Base-by-base conservation (phyloP, 306 rosid genomes). In the Amphicarpaea edgeworthii region DNA sequence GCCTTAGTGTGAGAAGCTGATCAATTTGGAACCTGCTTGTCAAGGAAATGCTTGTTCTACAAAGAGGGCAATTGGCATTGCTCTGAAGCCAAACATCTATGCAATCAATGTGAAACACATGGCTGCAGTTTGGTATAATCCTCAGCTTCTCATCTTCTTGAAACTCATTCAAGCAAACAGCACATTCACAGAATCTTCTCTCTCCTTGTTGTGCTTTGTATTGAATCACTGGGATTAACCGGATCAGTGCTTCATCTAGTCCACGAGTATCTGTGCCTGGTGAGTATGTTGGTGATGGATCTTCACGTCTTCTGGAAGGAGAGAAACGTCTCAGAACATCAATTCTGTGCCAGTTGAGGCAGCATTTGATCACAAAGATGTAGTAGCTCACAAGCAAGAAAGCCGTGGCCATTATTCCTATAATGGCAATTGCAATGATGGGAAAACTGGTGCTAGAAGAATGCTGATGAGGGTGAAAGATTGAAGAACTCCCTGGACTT, bases 61-160 rank as follows among this genome's bases (percentile, higher is more conserved):
- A 96, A 59, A 96, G 98, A 28, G 98, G 99, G 82, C 99, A 96
- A 83, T 92, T 96, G n/a, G 97, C 89, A 82, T 87, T 92, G 82
- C 53, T 84, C 73, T 89, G 97, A 46, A 96, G 96, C 99, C 99
- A 92, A 54, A 92, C 90, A 58, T 96, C 99, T 43, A 96, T 90
- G 84, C 99, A 96, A 80, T 92, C 98, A 63, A 92, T 90, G 78
- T 96, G 99, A 53, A 96, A 96, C 7, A 88, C 76, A 68, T 96
- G 98, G 75, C 87, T 75, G 62, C 99, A 96, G 53, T 89, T 85
- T 11, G 98, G 99, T 72, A 92, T 92, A 15, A 90, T 83, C 77
- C 98, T 85, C 1, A 96, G 88, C 73, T 87, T 96, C 75, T 96
- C 98, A 32, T 84, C 85, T 43, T 90, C 87, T 67, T 83, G 84